A percentile compares a stretch with the other conserved stretches of the same genome.
Evolutionary conservation across 208 protist genomes (phyloP).

Genomic region (Borovskyia barvae): DNA sequence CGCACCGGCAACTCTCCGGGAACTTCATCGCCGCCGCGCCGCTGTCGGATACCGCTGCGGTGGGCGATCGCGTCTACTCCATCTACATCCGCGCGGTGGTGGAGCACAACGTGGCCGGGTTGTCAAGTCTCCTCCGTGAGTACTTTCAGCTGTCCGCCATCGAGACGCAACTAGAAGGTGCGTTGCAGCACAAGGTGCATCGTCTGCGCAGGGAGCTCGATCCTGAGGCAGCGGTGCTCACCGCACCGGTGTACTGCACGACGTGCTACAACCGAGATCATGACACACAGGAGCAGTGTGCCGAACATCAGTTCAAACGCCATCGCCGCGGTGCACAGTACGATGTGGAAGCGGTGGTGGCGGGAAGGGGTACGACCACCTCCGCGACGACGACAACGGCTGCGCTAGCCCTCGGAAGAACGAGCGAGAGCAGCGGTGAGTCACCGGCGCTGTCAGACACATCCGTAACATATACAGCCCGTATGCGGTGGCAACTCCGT

Average conservation of each 20-base stretch:
- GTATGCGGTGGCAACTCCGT: conserved; percentile 44
- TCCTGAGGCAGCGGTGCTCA: conserved; percentile 58
- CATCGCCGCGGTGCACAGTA: conserved; percentile 18
- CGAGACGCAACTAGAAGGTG: conserved; percentile 53
- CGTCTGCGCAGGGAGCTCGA: conserved; percentile 81
- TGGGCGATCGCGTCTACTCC: conserved; percentile 71
- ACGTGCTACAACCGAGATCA: conserved; percentile 78
- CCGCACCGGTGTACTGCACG: conserved; percentile 59
- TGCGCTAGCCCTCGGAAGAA: no score
- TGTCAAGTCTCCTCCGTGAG: conserved; percentile 75
- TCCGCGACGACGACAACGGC: not conserved
- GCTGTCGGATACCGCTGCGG: conserved; percentile 33
- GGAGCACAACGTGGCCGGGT: conserved; percentile 50
- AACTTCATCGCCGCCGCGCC: conserved; percentile 49
- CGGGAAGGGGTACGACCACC: not conserved
- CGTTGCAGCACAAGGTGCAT: conserved; percentile 87
- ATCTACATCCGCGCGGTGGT: conserved; percentile 67
- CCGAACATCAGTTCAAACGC: conserved; percentile 76
- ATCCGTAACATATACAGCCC: not conserved
- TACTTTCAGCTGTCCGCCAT: conserved; percentile 78
- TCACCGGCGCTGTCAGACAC: no score
- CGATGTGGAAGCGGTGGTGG: not conserved
- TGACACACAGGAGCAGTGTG: conserved; percentile 61
- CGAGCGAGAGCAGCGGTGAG: no score
- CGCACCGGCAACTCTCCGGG: conserved; percentile 50